Evolutionary conservation across 495 filamentous ascomycete genomes (phyloP).

Genomic region (Cairneyella variabilis): DNA sequence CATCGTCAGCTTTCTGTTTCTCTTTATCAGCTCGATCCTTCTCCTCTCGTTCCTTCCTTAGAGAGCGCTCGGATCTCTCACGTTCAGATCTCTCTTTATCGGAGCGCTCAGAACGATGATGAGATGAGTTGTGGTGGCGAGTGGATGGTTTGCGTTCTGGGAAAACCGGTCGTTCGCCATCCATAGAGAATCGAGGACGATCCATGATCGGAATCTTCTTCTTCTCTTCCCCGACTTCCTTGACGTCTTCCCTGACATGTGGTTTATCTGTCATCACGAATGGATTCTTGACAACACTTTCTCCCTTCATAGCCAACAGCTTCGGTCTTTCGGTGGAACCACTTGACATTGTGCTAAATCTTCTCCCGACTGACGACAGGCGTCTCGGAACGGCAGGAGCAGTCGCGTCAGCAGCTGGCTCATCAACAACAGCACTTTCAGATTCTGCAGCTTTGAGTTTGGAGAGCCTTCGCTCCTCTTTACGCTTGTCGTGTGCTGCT

Average conservation of each 20-base stretch:
- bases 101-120: slow-evolving; percentile 1
- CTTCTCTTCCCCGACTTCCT: background rate
- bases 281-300: slow-evolving; percentile 23
- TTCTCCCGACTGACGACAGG: background rate
- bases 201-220: slow-evolving; percentile 16
- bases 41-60: slow-evolving; percentile 9
- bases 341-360: background rate
- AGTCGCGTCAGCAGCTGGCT: background rate
- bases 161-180: slow-evolving; percentile 12
- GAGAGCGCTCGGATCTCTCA: no score
- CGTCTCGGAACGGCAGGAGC: background rate
- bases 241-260: slow-evolving; percentile 17
- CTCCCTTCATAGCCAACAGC: slow-evolving; percentile 20
- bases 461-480: slow-evolving; percentile 17
- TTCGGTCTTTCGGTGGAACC: slow-evolving; percentile 10
- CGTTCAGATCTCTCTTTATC: background rate
- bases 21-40: slow-evolving; percentile 11
- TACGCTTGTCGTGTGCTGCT: slow-evolving; percentile 26
- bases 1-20: background rate
- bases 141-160: slow-evolving; percentile 12
- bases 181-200: slow-evolving; percentile 12
- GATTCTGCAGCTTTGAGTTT: slow-evolving; percentile 7
- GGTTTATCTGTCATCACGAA: slow-evolving; percentile 20
- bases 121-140: background rate
- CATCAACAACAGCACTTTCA: slow-evolving; percentile 15